These are phyloP conservation scores for Scutellaria minor DNA, from an alignment of 257 asterid genomes.

Conservation along the genomic window DNA sequence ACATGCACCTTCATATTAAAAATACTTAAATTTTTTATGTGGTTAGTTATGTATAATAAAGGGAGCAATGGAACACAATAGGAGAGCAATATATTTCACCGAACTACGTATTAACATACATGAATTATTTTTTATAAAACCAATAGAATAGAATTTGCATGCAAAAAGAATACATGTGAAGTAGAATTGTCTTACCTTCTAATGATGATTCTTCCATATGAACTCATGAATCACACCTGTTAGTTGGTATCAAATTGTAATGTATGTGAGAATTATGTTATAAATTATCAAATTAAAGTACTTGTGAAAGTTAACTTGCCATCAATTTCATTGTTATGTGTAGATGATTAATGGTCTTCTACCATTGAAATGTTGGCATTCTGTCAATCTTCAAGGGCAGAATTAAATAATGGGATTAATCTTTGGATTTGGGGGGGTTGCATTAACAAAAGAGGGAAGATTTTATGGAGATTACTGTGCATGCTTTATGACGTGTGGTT, in stretches of 20 bases:
- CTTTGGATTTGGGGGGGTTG: too few relatives aligned
- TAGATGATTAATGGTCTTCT: constrained; percentile 4
- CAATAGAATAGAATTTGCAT: background rate
- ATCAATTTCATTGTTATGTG: background rate
- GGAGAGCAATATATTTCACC: background rate
- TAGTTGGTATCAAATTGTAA: background rate
- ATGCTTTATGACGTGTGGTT: too few relatives aligned
- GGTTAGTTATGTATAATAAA: too few relatives aligned
- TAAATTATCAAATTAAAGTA: background rate
- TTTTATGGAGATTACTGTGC: too few relatives aligned
- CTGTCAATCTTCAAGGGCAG: constrained; percentile 6
- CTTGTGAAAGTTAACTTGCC: background rate
- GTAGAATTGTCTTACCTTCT: background rate
- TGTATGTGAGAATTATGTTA: background rate
- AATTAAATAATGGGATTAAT: background rate
- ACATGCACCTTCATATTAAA: too few relatives aligned
- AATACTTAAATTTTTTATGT: too few relatives aligned
- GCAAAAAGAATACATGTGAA: background rate
- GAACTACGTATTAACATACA: background rate
- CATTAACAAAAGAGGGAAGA: too few relatives aligned
- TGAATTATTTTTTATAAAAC: background rate
- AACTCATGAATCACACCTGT: background rate
- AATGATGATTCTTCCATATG: background rate
- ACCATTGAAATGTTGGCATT: background rate
- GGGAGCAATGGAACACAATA: background rate